A percentile compares a stretch with the other conserved stretches of the same genome.
Conservation (phyloP, 2,329 filamentous ascomycete genomes). For the Colletotrichum tanaceti region DNA sequence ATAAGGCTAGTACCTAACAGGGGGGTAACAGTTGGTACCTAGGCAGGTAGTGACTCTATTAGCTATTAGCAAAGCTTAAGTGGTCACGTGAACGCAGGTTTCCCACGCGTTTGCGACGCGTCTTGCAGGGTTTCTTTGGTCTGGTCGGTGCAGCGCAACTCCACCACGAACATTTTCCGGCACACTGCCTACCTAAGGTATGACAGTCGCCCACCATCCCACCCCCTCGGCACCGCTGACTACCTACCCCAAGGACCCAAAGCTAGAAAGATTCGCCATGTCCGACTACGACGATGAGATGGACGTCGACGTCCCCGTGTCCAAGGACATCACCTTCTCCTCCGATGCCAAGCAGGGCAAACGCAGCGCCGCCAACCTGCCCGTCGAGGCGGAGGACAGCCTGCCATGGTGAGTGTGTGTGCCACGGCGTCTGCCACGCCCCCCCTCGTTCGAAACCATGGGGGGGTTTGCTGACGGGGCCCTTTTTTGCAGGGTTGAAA, state of each 20-base stretch:
- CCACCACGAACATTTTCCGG: background rate
- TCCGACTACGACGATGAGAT: slow-evolving; percentile 71
- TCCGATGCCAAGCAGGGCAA: slow-evolving; percentile 88
- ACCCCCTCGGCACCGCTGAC: background rate
- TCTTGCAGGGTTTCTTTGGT: slow-evolving; percentile 9
- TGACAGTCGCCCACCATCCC: background rate
- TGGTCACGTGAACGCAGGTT: slow-evolving; percentile 18
- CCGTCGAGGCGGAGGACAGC: slow-evolving; percentile 92
- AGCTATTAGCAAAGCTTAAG: no score
- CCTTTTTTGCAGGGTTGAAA: slow-evolving; percentile 83
- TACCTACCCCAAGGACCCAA: background rate
- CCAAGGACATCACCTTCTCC: slow-evolving; percentile 72
- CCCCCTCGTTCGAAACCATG: no score
- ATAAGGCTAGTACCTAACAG: no score
- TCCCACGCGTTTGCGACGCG: slow-evolving; percentile 35
- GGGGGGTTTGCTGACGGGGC: background rate
- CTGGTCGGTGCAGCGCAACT: background rate
- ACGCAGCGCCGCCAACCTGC: slow-evolving; percentile 89
- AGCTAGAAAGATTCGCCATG: slow-evolving; percentile 52
- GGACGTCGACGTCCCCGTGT: slow-evolving; percentile 66
- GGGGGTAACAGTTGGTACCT: no score
- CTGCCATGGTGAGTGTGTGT: slow-evolving; percentile 79
- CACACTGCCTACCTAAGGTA: no score
- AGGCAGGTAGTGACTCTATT: no score
- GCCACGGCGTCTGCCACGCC: background rate